Conservation (phyloP, 441 rosid genomes). For the Dalechampia spathulata region DNA sequence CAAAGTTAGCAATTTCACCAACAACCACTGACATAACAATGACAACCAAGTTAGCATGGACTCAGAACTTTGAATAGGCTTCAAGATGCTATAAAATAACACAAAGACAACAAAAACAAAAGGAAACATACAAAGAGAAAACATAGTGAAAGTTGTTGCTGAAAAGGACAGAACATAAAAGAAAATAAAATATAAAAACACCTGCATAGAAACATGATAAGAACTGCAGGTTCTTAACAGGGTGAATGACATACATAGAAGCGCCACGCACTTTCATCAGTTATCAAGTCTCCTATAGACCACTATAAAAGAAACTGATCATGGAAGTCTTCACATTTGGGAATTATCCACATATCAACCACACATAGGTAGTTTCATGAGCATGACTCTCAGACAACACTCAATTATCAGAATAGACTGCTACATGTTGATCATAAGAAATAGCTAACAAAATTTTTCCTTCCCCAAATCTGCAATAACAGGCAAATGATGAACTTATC, state of each 20-base stretch:
- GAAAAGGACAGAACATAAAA: not conserved
- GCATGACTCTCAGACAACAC: not conserved
- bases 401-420: not conserved
- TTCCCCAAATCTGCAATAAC: not conserved
- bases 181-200: not conserved
- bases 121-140: not conserved
- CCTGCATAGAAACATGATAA: not conserved
- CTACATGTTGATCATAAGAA: too few species aligned
- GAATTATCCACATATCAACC: too few species aligned
- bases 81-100: not conserved
- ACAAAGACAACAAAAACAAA: not conserved
- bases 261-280: too few species aligned
- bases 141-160: too few species aligned
- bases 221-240: too few species aligned
- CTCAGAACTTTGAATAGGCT: not conserved
- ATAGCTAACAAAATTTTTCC: too few species aligned
- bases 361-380: not conserved
- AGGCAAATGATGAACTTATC: not conserved
- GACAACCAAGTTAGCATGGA: conserved; percentile 10
- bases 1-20: conserved; percentile 47
- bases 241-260: too few species aligned
- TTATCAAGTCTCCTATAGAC: too few species aligned
- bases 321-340: too few species aligned
- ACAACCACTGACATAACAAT: conserved; percentile 35
- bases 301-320: too few species aligned